Evolutionary conservation across 805 yeast species (phyloP).

Genomic region (Monosporozyma servazzii): DNA sequence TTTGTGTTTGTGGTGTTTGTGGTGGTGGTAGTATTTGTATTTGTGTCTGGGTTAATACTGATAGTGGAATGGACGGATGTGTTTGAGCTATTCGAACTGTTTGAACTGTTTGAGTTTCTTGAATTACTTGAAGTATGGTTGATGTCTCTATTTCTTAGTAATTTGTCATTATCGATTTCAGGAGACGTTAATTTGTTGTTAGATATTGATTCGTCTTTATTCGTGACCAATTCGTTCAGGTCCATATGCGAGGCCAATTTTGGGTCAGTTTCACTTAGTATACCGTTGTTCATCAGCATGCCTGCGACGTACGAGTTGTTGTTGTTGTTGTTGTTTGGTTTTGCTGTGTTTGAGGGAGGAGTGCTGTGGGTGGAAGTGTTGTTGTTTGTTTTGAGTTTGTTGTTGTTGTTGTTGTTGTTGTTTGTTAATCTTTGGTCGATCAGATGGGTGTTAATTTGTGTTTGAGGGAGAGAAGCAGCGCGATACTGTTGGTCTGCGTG

Average conservation of each 20-base stretch:
- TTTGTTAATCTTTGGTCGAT: background rate
- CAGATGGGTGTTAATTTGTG: background rate
- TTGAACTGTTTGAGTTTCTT: too few relatives aligned
- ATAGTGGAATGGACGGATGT: background rate
- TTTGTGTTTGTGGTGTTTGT: background rate
- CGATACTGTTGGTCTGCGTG: background rate
- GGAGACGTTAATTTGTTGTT: too few relatives aligned
- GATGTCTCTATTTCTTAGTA: too few relatives aligned
- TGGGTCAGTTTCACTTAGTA: background rate
- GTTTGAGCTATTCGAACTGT: background rate
- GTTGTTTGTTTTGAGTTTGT: background rate
- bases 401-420: background rate
- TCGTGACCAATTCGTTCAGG: constrained; percentile 1
- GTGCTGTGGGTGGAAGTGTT: background rate
- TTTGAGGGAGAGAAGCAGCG: background rate
- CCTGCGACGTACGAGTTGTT: background rate
- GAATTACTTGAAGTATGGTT: too few relatives aligned
- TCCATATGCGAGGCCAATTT: constrained; percentile 6
- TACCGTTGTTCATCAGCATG: background rate
- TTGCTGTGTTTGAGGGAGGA: background rate
- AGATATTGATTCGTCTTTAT: background rate
- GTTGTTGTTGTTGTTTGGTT: background rate
- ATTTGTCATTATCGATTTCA: too few relatives aligned
- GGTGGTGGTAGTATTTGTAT: background rate
- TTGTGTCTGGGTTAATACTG: background rate